Evolutionary conservation across 345 rosid species (phyloP).

Genomic region (Erodium maritimum): DNA sequence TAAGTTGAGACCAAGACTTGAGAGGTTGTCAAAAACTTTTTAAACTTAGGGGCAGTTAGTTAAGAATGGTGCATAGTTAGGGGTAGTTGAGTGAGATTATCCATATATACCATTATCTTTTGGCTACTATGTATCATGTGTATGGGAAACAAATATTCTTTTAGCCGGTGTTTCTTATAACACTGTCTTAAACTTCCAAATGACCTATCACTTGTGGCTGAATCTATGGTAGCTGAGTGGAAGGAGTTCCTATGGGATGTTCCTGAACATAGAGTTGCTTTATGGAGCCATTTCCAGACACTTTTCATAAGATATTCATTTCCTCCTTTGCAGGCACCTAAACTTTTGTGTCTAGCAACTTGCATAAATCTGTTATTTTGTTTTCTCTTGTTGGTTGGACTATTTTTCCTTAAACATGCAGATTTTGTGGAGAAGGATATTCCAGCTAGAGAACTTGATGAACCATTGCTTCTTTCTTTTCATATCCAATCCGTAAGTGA

Average conservation of each 20-base stretch:
- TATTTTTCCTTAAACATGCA: conserved; percentile 88
- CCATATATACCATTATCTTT: no score
- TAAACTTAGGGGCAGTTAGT: no score
- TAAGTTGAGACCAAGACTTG: no score
- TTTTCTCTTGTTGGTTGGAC: conserved; percentile 58
- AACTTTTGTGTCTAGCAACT: not conserved
- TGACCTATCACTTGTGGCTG: conserved; percentile 46
- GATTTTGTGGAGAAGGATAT: conserved; percentile 93
- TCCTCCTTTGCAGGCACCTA: conserved; percentile 87
- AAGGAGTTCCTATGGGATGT: conserved; percentile 99
- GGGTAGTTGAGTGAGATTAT: no score
- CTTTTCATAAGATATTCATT: conserved; percentile 79
- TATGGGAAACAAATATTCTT: no score
- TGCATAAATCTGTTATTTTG: conserved; percentile 4
- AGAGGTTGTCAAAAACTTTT: no score
- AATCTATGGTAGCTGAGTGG: conserved; percentile 99
- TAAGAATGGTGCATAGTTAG: no score
- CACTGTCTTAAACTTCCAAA: conserved; percentile 3
- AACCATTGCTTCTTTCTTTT: conserved; percentile 76
- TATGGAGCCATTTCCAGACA: conserved; percentile 96
- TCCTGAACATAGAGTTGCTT: conserved; percentile 93
- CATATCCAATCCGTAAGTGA: conserved; percentile 72
- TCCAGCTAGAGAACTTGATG: conserved; percentile 83
- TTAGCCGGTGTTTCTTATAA: not conserved
- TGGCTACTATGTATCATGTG: no score